These are phyloP conservation scores for Boletus reticulatus DNA, from an alignment of 768 basidiomycete genomes.

Conservation along the genomic window DNA sequence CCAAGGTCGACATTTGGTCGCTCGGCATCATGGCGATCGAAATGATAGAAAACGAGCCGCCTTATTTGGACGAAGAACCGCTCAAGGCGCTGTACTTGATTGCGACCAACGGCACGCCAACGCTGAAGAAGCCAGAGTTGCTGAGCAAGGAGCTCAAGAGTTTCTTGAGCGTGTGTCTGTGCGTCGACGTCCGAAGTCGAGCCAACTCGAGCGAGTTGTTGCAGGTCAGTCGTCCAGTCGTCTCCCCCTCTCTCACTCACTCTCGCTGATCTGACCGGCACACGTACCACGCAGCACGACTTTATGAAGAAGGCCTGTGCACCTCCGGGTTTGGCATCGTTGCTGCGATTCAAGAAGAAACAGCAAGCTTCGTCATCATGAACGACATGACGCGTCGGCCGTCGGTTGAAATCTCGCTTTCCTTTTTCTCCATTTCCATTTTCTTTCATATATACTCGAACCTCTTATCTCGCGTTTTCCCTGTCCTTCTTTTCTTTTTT, in stretches of 20 bases:
- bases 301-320: conserved; percentile 91
- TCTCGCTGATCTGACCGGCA: not conserved
- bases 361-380: conserved; percentile 42
- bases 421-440: not conserved
- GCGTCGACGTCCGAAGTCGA: conserved; percentile 92
- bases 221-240: conserved; percentile 50
- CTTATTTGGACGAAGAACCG: conserved; percentile 94
- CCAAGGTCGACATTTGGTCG: conserved; percentile 96
- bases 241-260: not conserved
- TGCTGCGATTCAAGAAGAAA: conserved; percentile 79
- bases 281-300: conserved; percentile 70
- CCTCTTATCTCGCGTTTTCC: not conserved
- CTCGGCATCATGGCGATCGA: conserved; percentile 98
- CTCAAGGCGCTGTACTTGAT: conserved; percentile 93
- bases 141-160: conserved; percentile 91
- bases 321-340: conserved; percentile 75
- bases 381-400: not conserved
- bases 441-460: conserved; percentile 21
- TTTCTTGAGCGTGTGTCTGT: conserved; percentile 96
- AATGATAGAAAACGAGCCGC: conserved; percentile 98
- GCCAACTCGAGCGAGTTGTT: conserved; percentile 87
- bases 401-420: not conserved
- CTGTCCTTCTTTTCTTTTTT: not conserved
- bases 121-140: conserved; percentile 92
- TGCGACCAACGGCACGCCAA: conserved; percentile 98